Base-by-base conservation (phyloP, 1,284 basidiomycete species). In the Mycena citricolor region DNA sequence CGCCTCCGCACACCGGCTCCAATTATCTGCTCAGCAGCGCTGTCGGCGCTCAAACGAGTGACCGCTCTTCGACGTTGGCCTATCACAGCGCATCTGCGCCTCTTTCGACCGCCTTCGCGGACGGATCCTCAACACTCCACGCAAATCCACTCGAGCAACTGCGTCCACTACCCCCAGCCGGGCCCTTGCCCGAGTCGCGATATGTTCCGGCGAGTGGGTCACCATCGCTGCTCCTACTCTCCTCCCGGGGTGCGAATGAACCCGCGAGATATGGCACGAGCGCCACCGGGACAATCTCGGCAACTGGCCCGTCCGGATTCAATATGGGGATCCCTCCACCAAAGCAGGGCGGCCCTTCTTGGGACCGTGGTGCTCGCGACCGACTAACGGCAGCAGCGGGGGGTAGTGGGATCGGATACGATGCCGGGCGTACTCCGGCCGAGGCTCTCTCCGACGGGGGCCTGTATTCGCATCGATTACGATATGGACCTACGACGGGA, bases 71-170 rank as follows among this genome's bases (percentile, higher is more conserved):
- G 2, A 4, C 32, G 32, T 20, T 3, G 8, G 44, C 39, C 14
- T 45, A 45, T 34, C 32, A 42, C 28, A 34, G 26, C 39, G 28
- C n/a, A n/a, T n/a, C n/a, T n/a, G n/a, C n/a, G n/a, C n/a, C 25
- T 32, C 28, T 16, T 30, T 12, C 48, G 36, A 38, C 35, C 19
- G 30, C 35, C 48, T 50, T 50, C 48, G 43, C 59, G 54, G 49
- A 44, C 54, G 62, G 60, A 51, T 50, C 48, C 54, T 63, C n/a
- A n/a, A n/a, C 49, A 57, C 57, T 58, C 49, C 51, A 40, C 57
- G 54, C 39, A 57, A 63, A 73, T 74, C 73, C 72, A 71, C 69
- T 55, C 66, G 66, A 54, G 71, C 71, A 74, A 70, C 71, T 63
- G 65, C 69, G 56, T 63, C 54, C 55, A 59, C 47, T 67, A 68